A percentile compares a stretch with the other conserved stretches of the same genome.
These are phyloP conservation scores for Tricharina praecox DNA, from an alignment of 495 filamentous ascomycete genomes.

Conservation along the genomic window DNA sequence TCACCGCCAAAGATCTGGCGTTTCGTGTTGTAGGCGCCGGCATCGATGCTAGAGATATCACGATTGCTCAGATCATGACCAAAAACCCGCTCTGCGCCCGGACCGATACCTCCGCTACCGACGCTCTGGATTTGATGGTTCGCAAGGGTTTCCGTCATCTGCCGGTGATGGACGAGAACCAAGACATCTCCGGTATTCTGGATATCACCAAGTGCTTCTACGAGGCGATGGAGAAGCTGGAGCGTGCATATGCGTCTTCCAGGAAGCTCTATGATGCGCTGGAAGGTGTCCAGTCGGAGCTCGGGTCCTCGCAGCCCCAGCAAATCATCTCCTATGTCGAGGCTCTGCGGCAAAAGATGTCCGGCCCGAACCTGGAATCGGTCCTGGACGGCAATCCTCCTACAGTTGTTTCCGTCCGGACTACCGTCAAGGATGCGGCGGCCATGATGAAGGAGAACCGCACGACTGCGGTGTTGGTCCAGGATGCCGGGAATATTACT, in stretches of 20 bases:
- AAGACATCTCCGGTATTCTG: slow-evolving; percentile 93
- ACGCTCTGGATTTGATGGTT: slow-evolving; percentile 95
- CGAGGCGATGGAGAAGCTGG: slow-evolving; percentile 98
- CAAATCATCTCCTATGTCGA: slow-evolving; percentile 99
- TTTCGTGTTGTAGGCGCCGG: slow-evolving; percentile 91
- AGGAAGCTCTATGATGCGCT: slow-evolving; percentile 91
- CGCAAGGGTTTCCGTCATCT: slow-evolving; percentile 93
- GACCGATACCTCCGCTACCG: slow-evolving; percentile 94
- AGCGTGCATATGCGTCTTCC: slow-evolving; percentile 90
- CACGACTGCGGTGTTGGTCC: slow-evolving; percentile 87
- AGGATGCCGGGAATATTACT: slow-evolving; percentile 92
- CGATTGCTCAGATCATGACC: slow-evolving; percentile 97
- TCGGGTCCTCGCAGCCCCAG: slow-evolving; percentile 89
- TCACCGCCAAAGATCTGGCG: slow-evolving; percentile 95
- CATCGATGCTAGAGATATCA: slow-evolving; percentile 75
- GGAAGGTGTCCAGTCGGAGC: slow-evolving; percentile 95
- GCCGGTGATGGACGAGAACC: slow-evolving; percentile 98
- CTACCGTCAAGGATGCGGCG: slow-evolving; percentile 88
- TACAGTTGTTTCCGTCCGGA: slow-evolving; percentile 84
- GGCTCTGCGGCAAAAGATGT: slow-evolving; percentile 89
- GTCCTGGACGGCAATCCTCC: slow-evolving; percentile 84
- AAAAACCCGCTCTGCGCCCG: slow-evolving; percentile 95
- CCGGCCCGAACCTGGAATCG: slow-evolving; percentile 85
- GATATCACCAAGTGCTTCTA: slow-evolving; percentile 99
- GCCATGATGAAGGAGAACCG: slow-evolving; percentile 95